Evolutionary conservation across 495 filamentous ascomycete species (phyloP), one percentile per base, ranked within the genome.

Genomic region (Schizothecium vesticola): DNA sequence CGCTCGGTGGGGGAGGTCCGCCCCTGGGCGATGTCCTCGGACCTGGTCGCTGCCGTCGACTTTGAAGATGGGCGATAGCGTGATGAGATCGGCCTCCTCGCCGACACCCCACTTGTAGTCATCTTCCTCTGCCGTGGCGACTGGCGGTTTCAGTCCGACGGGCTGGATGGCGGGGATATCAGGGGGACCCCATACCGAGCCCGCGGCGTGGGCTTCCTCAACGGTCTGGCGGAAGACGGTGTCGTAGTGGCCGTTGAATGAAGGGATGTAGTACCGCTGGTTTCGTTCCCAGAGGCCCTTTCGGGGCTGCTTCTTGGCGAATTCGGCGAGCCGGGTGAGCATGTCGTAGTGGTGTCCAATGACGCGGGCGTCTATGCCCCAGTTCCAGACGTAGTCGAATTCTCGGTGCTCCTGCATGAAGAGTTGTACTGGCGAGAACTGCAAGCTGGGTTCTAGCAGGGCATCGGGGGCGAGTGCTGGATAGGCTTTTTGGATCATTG

Each of bases 301-400:
- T 24, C 91, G 80, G 0, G 90, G 90, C 71, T 90, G 86, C 55
- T 81, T 78, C 70, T 78, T 80, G 12, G 84, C 85, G 76, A 91
- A 93, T 2, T 82, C 70, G 12, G 77, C 71, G 13, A 91, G 70
- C 64, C 84, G 85, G 69, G 88, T 85, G 21, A 92, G 78, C 60
- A 91, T 83, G 70, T 91, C 86, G 74, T 92, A 92, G 74, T 87
- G 82, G 68, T 93, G 87, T 10, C 90, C 90, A 0, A 86, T 90
- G 65, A 87, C 86, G 23, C 91, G 85, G n/a, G 85, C 84, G 72
- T 93, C 90, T 74, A 90, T 84, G 70, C 92, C 90, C 83, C 89
- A 88, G 73, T 92, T 92, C 90, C 90, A 93, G 64, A 90, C 83
- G 71, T 83, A 91, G 64, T 90, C 89, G 67, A 90, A 93, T 67